Base-by-base conservation (phyloP, 345 rosid genomes). In the Populus pruinosa region DNA sequence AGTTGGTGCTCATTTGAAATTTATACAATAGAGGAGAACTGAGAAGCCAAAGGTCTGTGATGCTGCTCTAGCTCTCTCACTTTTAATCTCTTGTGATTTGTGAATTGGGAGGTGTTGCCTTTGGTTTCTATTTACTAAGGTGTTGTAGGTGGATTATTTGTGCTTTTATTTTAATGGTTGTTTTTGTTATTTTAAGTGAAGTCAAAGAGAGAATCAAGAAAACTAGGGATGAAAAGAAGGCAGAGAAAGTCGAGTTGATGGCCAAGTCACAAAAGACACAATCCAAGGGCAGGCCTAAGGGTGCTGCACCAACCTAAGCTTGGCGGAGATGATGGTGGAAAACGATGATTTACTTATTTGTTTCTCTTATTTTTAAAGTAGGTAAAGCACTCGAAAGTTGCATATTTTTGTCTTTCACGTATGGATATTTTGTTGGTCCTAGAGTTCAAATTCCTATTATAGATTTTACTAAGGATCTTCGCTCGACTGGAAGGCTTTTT, bases 131-230 rank as follows among this genome's bases (percentile, higher is more conserved):
- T 68, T 43, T 17, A 11, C n/a, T 67, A 23, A 31, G 11, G 18
- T n/a, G 9, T 23, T 21, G 29, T 12, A 29, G 27, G 5, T 27
- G 18, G 17, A 44, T 49, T 21, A 38, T 56, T 38, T 64, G 50
- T 21, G 47, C 1, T 50, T 29, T 50, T 23, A 56, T 18, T 17
- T 31, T 43, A 10, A 20, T 44, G 16, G 4, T 16, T 21, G 23
- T 66, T 29, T 47, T n/a, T 33, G 29, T 12, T 18, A 36, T 44
- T 39, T 44, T n/a, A 76, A 92, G 95, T 81, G 97, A 92, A 75
- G 91, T 92, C 17, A 91, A 92, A 86, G 93, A 92, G 84, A 88
- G 95, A 82, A 89, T 89, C 80, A 92, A 89, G 92, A 91, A 91
- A 81, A 93, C 92, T 0, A 90, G 90, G 86, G 97, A 93, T 50